Percentiles rank a stretch among this genome's conserved stretches.
Evolutionary conservation across 768 basidiomycete species (phyloP).

Genomic region (Pulveroboletus frians): DNA sequence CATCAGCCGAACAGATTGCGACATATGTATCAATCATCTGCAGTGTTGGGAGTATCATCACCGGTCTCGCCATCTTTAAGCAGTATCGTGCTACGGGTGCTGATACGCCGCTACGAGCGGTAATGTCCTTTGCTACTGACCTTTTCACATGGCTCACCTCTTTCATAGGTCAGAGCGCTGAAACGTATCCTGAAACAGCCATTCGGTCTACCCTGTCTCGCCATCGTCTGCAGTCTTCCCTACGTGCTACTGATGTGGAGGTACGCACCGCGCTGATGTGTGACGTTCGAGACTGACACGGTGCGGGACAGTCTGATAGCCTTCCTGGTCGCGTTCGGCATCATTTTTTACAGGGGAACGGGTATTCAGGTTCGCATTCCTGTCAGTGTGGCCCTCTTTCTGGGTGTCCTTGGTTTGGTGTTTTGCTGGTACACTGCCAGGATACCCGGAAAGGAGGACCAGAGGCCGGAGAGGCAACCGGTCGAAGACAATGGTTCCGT

Average conservation of each 20-base stretch:
- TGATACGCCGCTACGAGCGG: slow-evolving; percentile 29
- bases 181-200: slow-evolving; percentile 23
- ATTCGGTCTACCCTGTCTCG: slow-evolving; percentile 33
- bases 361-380: slow-evolving; percentile 23
- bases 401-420: slow-evolving; percentile 21
- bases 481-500: background rate
- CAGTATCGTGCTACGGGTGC: slow-evolving; percentile 31
- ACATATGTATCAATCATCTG: slow-evolving; percentile 27
- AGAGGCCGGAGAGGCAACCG: background rate
- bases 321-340: slow-evolving; percentile 30
- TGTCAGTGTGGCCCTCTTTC: slow-evolving; percentile 20
- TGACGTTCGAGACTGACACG: background rate
- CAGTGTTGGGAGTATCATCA: slow-evolving; percentile 27
- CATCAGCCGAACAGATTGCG: slow-evolving; percentile 23
- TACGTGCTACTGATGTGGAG: slow-evolving; percentile 39
- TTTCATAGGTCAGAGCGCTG: slow-evolving; percentile 20
- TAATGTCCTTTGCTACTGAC: background rate
- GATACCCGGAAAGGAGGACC: slow-evolving; percentile 15
- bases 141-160: background rate
- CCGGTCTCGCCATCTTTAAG: slow-evolving; percentile 28
- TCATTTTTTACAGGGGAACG: slow-evolving; percentile 28
- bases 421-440: slow-evolving; percentile 28
- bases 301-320: slow-evolving; percentile 27
- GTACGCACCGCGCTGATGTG: slow-evolving; percentile 16
- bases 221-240: slow-evolving; percentile 38